Evolutionary conservation across 257 asterid species (phyloP).

Genomic region (Eucommia ulmoides): DNA sequence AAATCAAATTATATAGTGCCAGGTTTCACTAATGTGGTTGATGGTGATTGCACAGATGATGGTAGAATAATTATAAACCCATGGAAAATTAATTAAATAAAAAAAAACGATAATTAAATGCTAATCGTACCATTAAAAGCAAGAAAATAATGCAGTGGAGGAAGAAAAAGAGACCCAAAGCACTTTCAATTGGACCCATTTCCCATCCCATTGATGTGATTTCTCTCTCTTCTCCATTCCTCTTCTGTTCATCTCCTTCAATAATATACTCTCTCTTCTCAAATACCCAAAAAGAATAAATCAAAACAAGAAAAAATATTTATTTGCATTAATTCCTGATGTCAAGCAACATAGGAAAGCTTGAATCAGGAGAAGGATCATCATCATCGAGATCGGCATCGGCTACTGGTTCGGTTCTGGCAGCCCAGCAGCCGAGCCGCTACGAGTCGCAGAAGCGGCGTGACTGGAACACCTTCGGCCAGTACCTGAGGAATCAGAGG

Average conservation of each 20-base stretch:
- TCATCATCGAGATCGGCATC: slow-evolving; percentile 10
- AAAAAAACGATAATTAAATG: slow-evolving; percentile 18
- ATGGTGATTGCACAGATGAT: slow-evolving; percentile 34
- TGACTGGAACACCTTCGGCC: slow-evolving; percentile 92
- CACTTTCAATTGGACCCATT: slow-evolving; percentile 63
- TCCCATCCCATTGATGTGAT: slow-evolving; percentile 50
- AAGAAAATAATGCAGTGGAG: slow-evolving; percentile 37
- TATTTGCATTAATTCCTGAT: slow-evolving; percentile 11
- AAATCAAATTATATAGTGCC: slow-evolving; percentile 25
- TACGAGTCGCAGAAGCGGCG: slow-evolving; percentile 84
- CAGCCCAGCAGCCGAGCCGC: slow-evolving; percentile 42
- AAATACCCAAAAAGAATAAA: neutral
- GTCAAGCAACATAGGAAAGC: slow-evolving; percentile 30
- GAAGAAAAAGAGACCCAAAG: slow-evolving; percentile 48
- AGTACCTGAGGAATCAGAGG: slow-evolving; percentile 64
- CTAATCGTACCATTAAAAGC: slow-evolving; percentile 48
- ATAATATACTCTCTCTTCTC: slow-evolving; percentile 4
- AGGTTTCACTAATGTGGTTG: slow-evolving; percentile 23
- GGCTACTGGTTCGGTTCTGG: neutral
- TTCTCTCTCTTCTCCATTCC: slow-evolving; percentile 15
- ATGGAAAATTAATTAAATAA: too few relatives aligned
- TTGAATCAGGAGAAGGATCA: slow-evolving; percentile 31
- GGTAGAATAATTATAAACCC: slow-evolving; percentile 10
- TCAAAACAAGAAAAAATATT: neutral
- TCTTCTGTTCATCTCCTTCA: neutral